Base-by-base conservation (phyloP, 164 flowering plant species). In the Vitis rotundifolia region DNA sequence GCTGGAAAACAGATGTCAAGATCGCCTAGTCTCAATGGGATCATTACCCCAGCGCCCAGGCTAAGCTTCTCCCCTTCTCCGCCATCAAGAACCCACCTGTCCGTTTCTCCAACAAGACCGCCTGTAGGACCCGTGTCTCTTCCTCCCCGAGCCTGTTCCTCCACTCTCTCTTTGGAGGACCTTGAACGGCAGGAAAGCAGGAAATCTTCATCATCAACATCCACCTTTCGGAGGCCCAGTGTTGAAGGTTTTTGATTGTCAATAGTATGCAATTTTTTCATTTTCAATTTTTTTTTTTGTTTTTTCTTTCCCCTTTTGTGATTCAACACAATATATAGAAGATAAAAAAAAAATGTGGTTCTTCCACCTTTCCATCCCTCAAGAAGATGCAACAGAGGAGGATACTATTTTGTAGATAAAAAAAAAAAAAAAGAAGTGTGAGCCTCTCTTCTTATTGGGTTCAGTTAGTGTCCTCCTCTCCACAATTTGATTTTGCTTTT, bases 171-270 rank as follows among this genome's bases (percentile, higher is more conserved):
- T 0, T 63, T 85, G 58, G 90, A 81, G 22, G 91, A 85, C n/a
- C 76, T 77, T n/a, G 88, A 71, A 10, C 61, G 72, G 31, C 91
- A 87, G 57, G 93, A 81, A 75, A 81, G 81, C 59, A 77, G 84
- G 63, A 89, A 76, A 72, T 85, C 85, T n/a, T 71, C 81, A 12
- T 71, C 81, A 12, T 61, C 87, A 7, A 77, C 94, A 2, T 67
- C 90, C 19, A 48, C 75, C 9, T 50, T 79, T 51, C 78, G 85
- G 70, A 84, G 86, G 76, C 54, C 87, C 31, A 87, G 96, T 69
- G 88, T 91, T 29, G 96, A 88, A 81, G 96, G 96, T 26, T 89
- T 87, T 79, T 91, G 86, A 88, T 73, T 84, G 88, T 87, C 74
- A 16, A 85, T 87, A 82, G 31, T 68, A 47, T 75, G 65, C 74